These are phyloP conservation scores for Scheffersomyces lignicola DNA, from an alignment of 1,139 yeast genomes.

Conservation along the genomic window DNA sequence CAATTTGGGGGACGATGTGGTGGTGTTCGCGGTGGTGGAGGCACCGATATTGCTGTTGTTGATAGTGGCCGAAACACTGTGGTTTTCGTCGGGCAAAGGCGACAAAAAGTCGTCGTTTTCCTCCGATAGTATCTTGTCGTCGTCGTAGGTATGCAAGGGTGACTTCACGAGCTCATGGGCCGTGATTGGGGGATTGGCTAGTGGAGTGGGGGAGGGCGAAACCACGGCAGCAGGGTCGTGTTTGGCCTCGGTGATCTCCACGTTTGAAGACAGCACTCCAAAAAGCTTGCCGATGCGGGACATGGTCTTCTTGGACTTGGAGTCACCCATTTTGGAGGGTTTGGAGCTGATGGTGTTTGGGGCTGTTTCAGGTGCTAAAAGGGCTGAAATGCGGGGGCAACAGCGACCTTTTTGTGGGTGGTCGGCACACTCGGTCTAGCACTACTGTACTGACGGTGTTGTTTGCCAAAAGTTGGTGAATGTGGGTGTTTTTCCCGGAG, in stretches of 20 bases:
- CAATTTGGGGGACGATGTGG: conserved; percentile 16
- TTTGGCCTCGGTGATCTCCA: conserved; percentile 8
- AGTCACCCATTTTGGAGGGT: too few species aligned
- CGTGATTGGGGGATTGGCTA: not conserved
- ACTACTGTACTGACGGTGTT: too few species aligned
- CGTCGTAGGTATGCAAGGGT: conserved; percentile 8
- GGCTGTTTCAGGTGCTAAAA: too few species aligned
- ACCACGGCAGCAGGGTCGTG: too few species aligned
- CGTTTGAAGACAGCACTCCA: conserved; percentile 30
- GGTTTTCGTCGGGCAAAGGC: conserved; percentile 17
- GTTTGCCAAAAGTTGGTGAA: too few species aligned
- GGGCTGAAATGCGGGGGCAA: too few species aligned
- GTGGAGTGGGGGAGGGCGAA: too few species aligned
- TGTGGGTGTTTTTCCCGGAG: too few species aligned
- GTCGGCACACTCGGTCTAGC: too few species aligned
- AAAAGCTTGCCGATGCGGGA: conserved; percentile 35
- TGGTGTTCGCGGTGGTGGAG: conserved; percentile 6
- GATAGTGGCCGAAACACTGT: conserved; percentile 10
- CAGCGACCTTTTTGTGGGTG: too few species aligned
- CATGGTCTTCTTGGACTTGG: conserved; percentile 30
- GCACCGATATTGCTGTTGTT: not conserved
- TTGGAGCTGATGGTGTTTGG: too few species aligned
- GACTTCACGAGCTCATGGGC: not conserved
- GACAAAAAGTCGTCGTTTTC: conserved; percentile 20
- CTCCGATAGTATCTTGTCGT: conserved; percentile 16